Base-by-base conservation (phyloP, 1,284 basidiomycete genomes). In the Trametes hirsuta region DNA sequence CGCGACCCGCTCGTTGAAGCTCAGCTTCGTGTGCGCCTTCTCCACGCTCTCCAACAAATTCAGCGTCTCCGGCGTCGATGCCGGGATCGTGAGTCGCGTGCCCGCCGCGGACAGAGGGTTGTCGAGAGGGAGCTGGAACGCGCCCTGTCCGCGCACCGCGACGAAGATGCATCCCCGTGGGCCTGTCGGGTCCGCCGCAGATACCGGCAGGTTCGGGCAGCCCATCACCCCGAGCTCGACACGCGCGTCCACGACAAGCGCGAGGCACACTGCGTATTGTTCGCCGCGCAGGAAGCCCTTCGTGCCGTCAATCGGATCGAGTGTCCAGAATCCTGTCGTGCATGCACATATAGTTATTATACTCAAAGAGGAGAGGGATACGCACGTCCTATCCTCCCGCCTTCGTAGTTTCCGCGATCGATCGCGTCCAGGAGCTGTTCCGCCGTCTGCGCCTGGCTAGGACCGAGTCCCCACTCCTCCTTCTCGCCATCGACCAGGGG, bases 251-350 rank as follows among this genome's bases (percentile, higher is more conserved):
- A 95, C 84, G 68, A 99, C 86, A 61, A 99, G 83, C 0, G 95
- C 93, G 34, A 99, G 81, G 76, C 97, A 99, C 30, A 99, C 94
- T 5, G 97, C 97, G 71, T 97, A 99, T 75, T 99, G 97, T 57
- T 94, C 96, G 11, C 95, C 95, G 22, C 97, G 88, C 45, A 99
- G 83, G 81, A 99, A 99, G 2, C 97, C 95, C 73, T 96, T 96
- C 21, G 93, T 95, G 9, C 94, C 94, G 70, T 96, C 94, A 66
- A 96, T 95, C 25, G 94, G 94, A 74, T 97, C 94, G 47, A 96
- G 86, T 0, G 93, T 92, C 94, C 94, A 93, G 81, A 93, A 90
- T 14, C 92, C 88, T 91, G 55, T 10, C 15, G 10, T 4, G 39
- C 24, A 36, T 40, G 39, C 11, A 18, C 24, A 49, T 25, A 44